Conservation (phyloP, 257 asterid genomes). For the Ajuga chamaepitys region DNA sequence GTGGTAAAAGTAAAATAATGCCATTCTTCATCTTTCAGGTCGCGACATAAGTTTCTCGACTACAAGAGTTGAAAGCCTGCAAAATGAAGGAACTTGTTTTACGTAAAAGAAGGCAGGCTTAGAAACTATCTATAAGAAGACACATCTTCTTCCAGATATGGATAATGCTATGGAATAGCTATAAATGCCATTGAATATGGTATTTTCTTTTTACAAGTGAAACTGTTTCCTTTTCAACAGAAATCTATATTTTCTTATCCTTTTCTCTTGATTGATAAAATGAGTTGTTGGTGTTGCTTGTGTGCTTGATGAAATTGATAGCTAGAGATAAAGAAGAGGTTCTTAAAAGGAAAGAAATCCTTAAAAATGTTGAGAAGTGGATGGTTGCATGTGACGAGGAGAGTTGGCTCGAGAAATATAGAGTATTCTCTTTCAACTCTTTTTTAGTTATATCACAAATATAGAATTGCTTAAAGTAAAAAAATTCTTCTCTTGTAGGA, state of each 20-base stretch:
- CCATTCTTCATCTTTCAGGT: conserved; percentile 38
- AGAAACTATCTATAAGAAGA: conserved; percentile 64
- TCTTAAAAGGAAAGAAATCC: conserved; percentile 78
- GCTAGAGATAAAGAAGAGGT: conserved; percentile 79
- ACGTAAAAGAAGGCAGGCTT: conserved; percentile 79
- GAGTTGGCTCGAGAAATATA: conserved; percentile 97
- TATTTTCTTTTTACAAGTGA: conserved; percentile 20
- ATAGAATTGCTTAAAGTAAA: conserved; percentile 10
- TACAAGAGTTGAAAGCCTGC: conserved; percentile 81
- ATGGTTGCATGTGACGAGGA: conserved; percentile 87
- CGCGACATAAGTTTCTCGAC: conserved; percentile 66
- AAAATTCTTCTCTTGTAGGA: conserved; percentile 39
- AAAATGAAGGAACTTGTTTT: conserved; percentile 91
- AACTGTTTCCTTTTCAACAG: neutral
- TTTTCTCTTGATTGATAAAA: conserved; percentile 17
- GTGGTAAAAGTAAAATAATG: conserved; percentile 16
- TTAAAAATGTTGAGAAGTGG: conserved; percentile 97
- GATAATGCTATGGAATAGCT: conserved; percentile 41
- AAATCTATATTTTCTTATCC: conserved; percentile 1
- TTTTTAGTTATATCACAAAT: neutral
- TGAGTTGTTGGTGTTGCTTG: conserved; percentile 70
- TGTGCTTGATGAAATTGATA: conserved; percentile 82
- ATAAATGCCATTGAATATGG: conserved; percentile 84
- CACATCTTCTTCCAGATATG: conserved; percentile 63
- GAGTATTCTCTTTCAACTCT: conserved; percentile 34